phyloP scores from a whole-genome alignment of 1,284 basidiomycete genomes.

The Boletellus deceptivus region DNA sequence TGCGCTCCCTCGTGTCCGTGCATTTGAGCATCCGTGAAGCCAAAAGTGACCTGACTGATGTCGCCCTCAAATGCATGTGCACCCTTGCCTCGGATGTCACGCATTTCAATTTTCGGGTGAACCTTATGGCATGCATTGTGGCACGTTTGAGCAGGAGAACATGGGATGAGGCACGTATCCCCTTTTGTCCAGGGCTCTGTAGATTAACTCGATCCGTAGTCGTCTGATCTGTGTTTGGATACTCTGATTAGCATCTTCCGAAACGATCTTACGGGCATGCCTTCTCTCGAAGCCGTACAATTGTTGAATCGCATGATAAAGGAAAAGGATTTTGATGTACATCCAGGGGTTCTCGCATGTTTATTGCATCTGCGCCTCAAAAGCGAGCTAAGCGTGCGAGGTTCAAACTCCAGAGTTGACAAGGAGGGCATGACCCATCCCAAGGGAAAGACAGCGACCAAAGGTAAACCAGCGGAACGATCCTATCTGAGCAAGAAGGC shows the following conservation, averaged over 20 bases:
- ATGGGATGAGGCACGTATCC: constrained; percentile 75
- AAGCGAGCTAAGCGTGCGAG: constrained; percentile 78
- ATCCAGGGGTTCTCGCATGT: constrained; percentile 86
- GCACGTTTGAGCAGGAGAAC: constrained; percentile 80
- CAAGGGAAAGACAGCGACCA: constrained; percentile 53
- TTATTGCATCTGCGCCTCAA: constrained; percentile 86
- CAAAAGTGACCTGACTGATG: constrained; percentile 67
- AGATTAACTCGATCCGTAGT: constrained; percentile 39
- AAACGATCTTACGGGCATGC: constrained; percentile 72
- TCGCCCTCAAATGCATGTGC: constrained; percentile 85
- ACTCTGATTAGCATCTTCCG: constrained; percentile 82
- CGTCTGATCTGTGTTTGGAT: constrained; percentile 79
- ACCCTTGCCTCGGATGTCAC: constrained; percentile 80
- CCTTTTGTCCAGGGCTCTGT: constrained; percentile 4
- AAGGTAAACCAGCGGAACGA: constrained; percentile 59
- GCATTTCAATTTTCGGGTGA: constrained; percentile 97
- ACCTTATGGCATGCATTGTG: constrained; percentile 88
- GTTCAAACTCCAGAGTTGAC: constrained; percentile 65
- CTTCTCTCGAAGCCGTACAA: constrained; percentile 88
- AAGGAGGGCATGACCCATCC: constrained; percentile 45
- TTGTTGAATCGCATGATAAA: constrained; percentile 96
- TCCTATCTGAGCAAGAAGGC: constrained; percentile 81
- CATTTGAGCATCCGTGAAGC: constrained; percentile 44
- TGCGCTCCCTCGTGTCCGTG: constrained; percentile 18
- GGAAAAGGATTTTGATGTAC: constrained; percentile 87